Evolutionary conservation across 495 filamentous ascomycete species (phyloP).

Genomic region (Lasiosphaeriaceae sp.): DNA sequence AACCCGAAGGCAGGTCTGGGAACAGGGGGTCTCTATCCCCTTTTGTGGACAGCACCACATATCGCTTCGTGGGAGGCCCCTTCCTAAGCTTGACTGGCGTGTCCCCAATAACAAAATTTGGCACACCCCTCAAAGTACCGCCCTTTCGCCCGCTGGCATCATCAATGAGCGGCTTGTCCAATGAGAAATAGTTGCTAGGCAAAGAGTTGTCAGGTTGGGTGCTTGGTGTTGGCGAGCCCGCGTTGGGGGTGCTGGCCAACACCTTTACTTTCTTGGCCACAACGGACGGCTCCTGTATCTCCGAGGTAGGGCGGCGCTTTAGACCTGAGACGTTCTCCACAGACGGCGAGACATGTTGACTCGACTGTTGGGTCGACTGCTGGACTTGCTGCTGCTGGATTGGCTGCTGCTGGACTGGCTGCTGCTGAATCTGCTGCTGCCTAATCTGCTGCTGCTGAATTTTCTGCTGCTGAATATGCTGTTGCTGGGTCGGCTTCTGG

Average conservation of each 20-base stretch:
- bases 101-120: constrained; percentile 22
- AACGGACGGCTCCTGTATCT: constrained; percentile 6
- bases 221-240: neutral
- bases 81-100: constrained; percentile 23
- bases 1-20: constrained; percentile 15
- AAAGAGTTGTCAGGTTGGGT: neutral
- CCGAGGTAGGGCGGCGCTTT: constrained; percentile 15
- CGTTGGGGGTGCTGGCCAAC: neutral
- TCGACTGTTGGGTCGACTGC: constrained; percentile 3
- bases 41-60: constrained; percentile 23
- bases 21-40: constrained; percentile 24
- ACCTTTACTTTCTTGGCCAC: constrained; percentile 25
- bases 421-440: constrained; percentile 13
- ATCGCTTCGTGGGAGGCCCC: constrained; percentile 27
- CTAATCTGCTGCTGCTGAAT: neutral
- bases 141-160: constrained; percentile 2
- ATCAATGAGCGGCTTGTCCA: constrained; percentile 16
- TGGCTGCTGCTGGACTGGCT: constrained; percentile 36
- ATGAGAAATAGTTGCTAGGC: neutral
- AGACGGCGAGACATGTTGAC: constrained; percentile 6
- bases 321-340: constrained; percentile 6
- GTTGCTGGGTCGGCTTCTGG: too few species aligned
- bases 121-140: constrained; percentile 17
- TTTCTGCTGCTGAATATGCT: neutral
- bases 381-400: constrained; percentile 28